Evolutionary conservation across 1,139 yeast genomes (phyloP), one percentile per base, ranked within the genome.

Genomic region (Geotrichum klebahnii): DNA sequence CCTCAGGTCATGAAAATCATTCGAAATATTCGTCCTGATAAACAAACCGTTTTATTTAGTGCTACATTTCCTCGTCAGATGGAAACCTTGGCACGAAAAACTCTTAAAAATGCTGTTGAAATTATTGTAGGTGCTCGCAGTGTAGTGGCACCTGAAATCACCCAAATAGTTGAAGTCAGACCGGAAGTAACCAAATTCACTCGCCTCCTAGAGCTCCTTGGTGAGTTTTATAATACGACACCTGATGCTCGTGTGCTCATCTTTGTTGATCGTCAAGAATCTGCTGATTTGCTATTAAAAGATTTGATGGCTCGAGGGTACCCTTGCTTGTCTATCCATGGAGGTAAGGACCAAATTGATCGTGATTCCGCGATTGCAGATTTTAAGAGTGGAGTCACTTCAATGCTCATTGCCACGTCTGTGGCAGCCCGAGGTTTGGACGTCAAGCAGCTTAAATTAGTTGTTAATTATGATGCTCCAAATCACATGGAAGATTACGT

Each of bases 391-490:
- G 84, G 89, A 24, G 76, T 76, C 0, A 68, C 82, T 1, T 74
- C 78, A 48, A 77, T 88, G 5, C 69, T 92, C 49, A 78, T 90
- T 24, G 96, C 97, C 5, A 94, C 99, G 0, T 92, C 96, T 0
- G 84, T 92, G 20, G 90, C 97, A 2, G 96, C 98, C 0, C 74
- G 99, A 56, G 99, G 99, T 0, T 70, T 92, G 29, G 97, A 92
- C 67, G 96, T 94, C 10, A 84, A 87, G 51, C 84, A 83, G 28
- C 75, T 92, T 32, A 81, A 81, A 51, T 67, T 89, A 40, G 97
- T 92, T 2, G 73, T 92, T 8, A 86, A 92, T 58, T 92, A 79
- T 63, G 96, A 92, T 64, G 82, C 96, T 0, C 96, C 97, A 0
- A 85, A 78, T 57, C 96, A 92, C 56, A 78, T 90, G 77, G 97